A percentile compares a stretch with the other conserved stretches of the same genome.
Conservation (phyloP, 2,329 filamentous ascomycete species). For the Domatiomyces catenatus region DNA sequence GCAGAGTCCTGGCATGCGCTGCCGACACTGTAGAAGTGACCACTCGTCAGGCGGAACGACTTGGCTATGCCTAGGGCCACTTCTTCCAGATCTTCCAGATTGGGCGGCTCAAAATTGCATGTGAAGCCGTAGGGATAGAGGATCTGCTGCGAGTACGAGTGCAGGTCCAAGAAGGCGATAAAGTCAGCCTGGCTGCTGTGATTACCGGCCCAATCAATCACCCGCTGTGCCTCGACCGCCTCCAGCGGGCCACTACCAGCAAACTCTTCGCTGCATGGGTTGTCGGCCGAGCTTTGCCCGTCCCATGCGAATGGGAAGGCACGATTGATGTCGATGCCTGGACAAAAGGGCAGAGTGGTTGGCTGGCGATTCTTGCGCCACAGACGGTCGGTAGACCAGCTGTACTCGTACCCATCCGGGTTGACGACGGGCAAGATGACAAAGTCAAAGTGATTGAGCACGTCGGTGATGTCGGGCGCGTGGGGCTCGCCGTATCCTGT, state of each 20-base stretch:
- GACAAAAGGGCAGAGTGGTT: conserved; percentile 68
- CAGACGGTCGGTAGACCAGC: conserved; percentile 77
- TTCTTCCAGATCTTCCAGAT: conserved; percentile 82
- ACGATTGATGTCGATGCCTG: conserved; percentile 76
- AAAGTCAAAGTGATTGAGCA: conserved; percentile 74
- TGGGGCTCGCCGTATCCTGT: conserved; percentile 57
- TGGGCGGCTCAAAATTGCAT: conserved; percentile 62
- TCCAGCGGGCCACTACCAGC: conserved; percentile 72
- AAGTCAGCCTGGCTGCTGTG: conserved; percentile 64
- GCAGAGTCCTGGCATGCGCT: conserved; percentile 78
- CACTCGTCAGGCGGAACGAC: conserved; percentile 65
- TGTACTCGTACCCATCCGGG: conserved; percentile 87
- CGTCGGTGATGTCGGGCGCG: conserved; percentile 50
- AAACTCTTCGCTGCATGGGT: conserved; percentile 84
- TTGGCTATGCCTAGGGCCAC: conserved; percentile 77
- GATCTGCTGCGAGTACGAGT: conserved; percentile 90
- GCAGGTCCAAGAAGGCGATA: conserved; percentile 74
- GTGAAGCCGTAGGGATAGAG: conserved; percentile 84
- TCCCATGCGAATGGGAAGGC: conserved; percentile 79
- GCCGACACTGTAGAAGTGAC: conserved; percentile 59
- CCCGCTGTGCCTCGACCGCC: conserved; percentile 57
- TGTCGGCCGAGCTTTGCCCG: conserved; percentile 46
- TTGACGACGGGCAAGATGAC: conserved; percentile 81
- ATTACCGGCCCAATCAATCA: conserved; percentile 72
- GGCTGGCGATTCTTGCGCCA: conserved; percentile 91